Conservation (phyloP, 164 flowering plant genomes). For the Dillenia turbinata region DNA sequence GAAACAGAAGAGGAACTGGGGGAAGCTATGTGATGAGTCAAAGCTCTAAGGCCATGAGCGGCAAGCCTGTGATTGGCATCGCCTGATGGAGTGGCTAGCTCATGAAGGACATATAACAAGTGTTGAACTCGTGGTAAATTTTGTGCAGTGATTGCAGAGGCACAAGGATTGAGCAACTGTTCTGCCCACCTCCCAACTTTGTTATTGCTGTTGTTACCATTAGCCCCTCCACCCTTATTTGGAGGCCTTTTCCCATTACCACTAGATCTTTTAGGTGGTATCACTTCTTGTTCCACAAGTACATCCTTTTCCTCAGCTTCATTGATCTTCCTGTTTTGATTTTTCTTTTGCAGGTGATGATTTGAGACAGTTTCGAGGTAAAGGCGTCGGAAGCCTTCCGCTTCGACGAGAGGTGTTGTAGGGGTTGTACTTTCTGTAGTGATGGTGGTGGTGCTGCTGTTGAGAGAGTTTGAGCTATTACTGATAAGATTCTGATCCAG, state of each 20-base stretch:
- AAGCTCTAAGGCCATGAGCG: conserved; percentile 52
- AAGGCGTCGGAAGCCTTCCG: conserved; percentile 28
- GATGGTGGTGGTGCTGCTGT: conserved; percentile 8
- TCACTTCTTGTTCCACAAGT: conserved; percentile 17
- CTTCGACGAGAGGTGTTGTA: conserved; percentile 23
- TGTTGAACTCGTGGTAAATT: conserved; percentile 60
- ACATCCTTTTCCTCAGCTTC: conserved; percentile 12
- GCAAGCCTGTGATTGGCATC: conserved; percentile 78
- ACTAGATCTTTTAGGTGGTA: conserved; percentile 19
- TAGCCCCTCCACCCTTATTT: conserved; percentile 20
- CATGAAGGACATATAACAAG: conserved; percentile 59
- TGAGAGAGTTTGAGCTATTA: conserved; percentile 11
- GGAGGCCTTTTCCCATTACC: conserved; percentile 25
- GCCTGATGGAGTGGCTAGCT: conserved; percentile 59
- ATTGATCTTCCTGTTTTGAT: conserved; percentile 11
- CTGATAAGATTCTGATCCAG: conserved; percentile 24
- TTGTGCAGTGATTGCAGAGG: conserved; percentile 45
- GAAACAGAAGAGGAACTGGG: conserved; percentile 17
- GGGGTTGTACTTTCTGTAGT: conserved; percentile 12
- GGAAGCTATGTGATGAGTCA: conserved; percentile 40
- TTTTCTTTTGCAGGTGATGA: conserved; percentile 10
- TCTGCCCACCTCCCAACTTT: conserved; percentile 86
- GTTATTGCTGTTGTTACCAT: conserved; percentile 29
- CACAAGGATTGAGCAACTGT: conserved; percentile 76
- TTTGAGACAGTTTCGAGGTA: conserved; percentile 9